Conservation (phyloP, 129 eudicot species). For the Solidago caesia region DNA sequence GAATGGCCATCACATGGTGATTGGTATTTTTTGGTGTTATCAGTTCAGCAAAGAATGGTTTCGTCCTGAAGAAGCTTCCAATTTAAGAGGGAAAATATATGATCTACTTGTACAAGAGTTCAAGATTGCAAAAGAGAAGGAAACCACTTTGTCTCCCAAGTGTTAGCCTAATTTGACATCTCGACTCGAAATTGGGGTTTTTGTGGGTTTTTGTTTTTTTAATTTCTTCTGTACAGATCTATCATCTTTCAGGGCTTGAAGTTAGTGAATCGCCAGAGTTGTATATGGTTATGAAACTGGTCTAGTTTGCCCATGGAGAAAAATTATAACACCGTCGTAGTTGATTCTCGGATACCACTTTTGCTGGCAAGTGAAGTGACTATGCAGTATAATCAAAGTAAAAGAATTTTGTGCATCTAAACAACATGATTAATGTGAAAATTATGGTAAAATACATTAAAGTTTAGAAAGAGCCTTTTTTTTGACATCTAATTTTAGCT, state of each 20-base stretch:
- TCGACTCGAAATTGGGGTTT: background rate
- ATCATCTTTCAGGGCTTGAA: background rate
- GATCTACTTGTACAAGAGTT: constrained; percentile 47
- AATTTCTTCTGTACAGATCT: constrained; percentile 21
- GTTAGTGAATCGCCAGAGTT: background rate
- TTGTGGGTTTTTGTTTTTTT: background rate
- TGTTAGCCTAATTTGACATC: constrained; percentile 8
- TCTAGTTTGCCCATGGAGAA: background rate
- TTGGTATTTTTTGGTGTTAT: constrained; percentile 18
- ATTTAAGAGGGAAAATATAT: constrained; percentile 53
- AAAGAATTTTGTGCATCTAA: no score
- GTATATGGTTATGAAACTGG: background rate
- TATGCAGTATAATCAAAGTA: background rate
- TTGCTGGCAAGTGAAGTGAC: constrained; percentile 7
- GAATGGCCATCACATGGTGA: background rate
- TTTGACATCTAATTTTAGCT: no score
- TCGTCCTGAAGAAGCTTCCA: constrained; percentile 68
- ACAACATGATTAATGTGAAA: background rate
- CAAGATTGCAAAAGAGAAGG: constrained; percentile 35
- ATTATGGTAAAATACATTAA: background rate
- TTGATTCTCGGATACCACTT: constrained; percentile 5
- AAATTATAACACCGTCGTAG: background rate
- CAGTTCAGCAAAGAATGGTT: constrained; percentile 84
- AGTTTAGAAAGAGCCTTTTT: background rate
- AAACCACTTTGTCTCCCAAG: constrained; percentile 18